phyloP scores from a whole-genome alignment of 2,329 filamentous ascomycete genomes.

The Xylaria sp. region DNA sequence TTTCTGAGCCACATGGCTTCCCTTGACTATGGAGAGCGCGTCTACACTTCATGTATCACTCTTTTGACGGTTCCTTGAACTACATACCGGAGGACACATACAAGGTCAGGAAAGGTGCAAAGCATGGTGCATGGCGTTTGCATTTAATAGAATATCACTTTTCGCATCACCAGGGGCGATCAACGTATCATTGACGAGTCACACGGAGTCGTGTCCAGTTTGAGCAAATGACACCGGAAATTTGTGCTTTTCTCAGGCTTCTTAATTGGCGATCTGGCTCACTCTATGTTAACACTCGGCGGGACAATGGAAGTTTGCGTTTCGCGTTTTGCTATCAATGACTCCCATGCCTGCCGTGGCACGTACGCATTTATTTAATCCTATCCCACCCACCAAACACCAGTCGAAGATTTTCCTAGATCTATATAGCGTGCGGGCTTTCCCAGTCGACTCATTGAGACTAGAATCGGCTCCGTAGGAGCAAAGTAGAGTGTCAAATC shows the following conservation, averaged over 20 bases:
- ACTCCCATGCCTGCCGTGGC: background rate
- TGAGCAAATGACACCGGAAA: background rate
- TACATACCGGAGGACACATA: conserved; percentile 1
- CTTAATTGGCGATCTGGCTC: background rate
- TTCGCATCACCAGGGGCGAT: background rate
- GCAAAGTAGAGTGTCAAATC: no score
- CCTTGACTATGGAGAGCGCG: conserved; percentile 9
- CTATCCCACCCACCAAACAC: background rate
- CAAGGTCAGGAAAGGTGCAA: conserved; percentile 9
- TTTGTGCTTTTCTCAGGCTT: background rate
- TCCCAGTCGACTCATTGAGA: no score
- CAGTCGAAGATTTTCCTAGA: background rate
- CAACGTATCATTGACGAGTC: background rate
- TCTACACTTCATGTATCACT: conserved; percentile 14
- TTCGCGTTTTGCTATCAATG: background rate
- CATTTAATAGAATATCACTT: conserved; percentile 18
- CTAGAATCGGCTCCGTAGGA: no score
- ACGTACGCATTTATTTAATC: background rate
- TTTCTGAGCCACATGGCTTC: conserved; percentile 4
- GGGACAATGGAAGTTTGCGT: background rate
- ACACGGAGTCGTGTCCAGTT: background rate
- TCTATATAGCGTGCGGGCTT: background rate
- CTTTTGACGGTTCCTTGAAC: conserved; percentile 13
- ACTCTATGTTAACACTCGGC: background rate
- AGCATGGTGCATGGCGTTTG: conserved; percentile 27